Percentiles rank a stretch among this genome's conserved stretches.
Conservation (phyloP, 345 rosid species). For the Abelmoschus esculentus region DNA sequence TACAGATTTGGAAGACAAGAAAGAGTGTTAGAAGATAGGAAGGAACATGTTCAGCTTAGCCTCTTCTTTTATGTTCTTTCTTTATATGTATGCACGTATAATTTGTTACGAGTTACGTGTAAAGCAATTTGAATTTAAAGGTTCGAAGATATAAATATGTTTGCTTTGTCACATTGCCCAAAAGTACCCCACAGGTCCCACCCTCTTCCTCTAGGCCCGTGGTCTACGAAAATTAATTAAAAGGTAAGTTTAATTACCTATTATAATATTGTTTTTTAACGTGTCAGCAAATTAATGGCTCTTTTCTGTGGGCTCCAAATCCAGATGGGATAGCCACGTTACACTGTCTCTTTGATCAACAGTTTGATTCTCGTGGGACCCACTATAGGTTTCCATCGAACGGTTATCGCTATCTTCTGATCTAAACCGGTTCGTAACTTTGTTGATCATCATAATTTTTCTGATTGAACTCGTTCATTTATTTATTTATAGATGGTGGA, state of each 20-base stretch:
- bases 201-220: background rate
- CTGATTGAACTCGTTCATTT: background rate
- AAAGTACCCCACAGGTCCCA: background rate
- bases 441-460: background rate
- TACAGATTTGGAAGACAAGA: background rate
- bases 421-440: too few species aligned
- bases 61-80: too few species aligned
- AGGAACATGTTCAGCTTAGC: too few species aligned
- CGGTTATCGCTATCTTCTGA: constrained; percentile 30
- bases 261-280: background rate
- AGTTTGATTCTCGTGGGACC: constrained; percentile 13
- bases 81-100: too few species aligned
- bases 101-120: too few species aligned
- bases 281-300: constrained; percentile 17
- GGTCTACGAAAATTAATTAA: too few species aligned
- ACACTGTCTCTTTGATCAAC: constrained; percentile 10
- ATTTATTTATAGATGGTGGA: background rate
- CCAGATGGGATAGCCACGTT: constrained; percentile 23
- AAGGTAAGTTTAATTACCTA: too few species aligned
- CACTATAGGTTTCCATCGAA: constrained; percentile 23
- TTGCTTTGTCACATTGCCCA: too few species aligned
- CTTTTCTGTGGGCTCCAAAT: constrained; percentile 4
- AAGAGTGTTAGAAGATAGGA: background rate
- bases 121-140: too few species aligned
- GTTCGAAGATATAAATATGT: too few species aligned